Evolutionary conservation across 345 rosid genomes (phyloP), one percentile per base, ranked within the genome.

Genomic region (Eutrema yunnanense): DNA sequence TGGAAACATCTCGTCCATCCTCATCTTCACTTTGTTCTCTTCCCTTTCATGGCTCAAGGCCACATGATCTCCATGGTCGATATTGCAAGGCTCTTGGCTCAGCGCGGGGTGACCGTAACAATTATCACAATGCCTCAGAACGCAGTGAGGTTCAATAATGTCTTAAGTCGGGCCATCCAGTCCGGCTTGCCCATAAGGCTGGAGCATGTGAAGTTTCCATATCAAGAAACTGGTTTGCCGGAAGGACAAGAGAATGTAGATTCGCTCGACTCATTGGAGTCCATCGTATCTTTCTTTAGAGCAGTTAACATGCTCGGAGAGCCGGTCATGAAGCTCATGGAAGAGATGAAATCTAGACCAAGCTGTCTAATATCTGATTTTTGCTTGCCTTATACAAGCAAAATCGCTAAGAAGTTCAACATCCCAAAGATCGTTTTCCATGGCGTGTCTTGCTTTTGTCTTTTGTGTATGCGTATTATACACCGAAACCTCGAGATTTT

Each of bases 21-120:
- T 3, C 63, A 42, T 3, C 63, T 75, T 77, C 87, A 84, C 79
- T 72, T 82, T 66, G 72, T 81, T 42, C 54, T 84, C 38, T 77
- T 87, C 26, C 92, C 92, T 9, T 85, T 82, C 67, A 85, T 85
- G 84, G 84, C 89, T 68, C 86, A 70, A 49, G 86, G 92, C 51
- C 89, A 87, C 58, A 75, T 83, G 69, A 38, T 38, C 8, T 11
- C 41, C 41, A 38, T 38, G 41, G 41, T 38, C 2, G 41, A 38
- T 38, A 8, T 38, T 8, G 10, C 41, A 8, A 38, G 41, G 10
- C 41, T 38, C 41, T 38, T 38, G 41, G 10, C 41, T 8, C 38
- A 36, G 38, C 38, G 38, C 9, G 38, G 38, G 6, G 38, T 36
- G 38, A 36, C 38, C 38, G 2, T 36, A 36, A 34, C 37, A 34